Conservation (phyloP, 2,329 filamentous ascomycete genomes). For the Epichloe sp. region DNA sequence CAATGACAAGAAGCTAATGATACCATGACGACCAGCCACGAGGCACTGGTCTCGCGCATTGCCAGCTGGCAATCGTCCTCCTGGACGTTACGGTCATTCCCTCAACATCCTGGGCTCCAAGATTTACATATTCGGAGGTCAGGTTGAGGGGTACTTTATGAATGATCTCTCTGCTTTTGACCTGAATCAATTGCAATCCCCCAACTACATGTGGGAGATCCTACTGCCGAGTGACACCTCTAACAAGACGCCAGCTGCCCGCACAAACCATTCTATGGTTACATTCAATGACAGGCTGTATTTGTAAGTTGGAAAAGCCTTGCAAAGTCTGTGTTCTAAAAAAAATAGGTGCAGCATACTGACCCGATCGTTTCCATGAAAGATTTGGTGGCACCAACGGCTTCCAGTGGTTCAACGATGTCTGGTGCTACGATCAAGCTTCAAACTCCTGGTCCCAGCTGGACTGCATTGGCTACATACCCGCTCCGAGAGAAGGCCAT, state of each 20-base stretch:
- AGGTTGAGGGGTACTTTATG: conserved; percentile 96
- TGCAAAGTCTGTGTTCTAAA: neutral
- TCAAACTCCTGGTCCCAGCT: conserved; percentile 75
- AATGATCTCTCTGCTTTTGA: conserved; percentile 95
- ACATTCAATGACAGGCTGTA: conserved; percentile 91
- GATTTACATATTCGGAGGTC: conserved; percentile 93
- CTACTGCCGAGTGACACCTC: conserved; percentile 54
- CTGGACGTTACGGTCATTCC: conserved; percentile 90
- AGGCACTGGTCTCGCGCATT: conserved; percentile 95
- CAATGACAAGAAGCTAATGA: conserved; percentile 8
- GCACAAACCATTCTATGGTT: conserved; percentile 89
- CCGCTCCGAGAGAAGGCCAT: conserved; percentile 84
- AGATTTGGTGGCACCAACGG: conserved; percentile 98
- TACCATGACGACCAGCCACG: conserved; percentile 48
- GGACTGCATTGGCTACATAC: conserved; percentile 96
- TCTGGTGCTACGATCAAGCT: conserved; percentile 87
- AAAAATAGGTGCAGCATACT: neutral
- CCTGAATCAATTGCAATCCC: conserved; percentile 82
- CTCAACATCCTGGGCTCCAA: conserved; percentile 94
- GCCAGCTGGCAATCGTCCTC: conserved; percentile 71
- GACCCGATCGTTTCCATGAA: conserved; percentile 5
- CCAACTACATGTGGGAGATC: conserved; percentile 87
- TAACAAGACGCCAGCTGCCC: conserved; percentile 57
- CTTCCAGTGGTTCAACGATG: conserved; percentile 95
- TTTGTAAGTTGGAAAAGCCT: conserved; percentile 45